Base-by-base conservation (phyloP, 352 stramenopile genomes). In the Poterioochromonas sp. region DNA sequence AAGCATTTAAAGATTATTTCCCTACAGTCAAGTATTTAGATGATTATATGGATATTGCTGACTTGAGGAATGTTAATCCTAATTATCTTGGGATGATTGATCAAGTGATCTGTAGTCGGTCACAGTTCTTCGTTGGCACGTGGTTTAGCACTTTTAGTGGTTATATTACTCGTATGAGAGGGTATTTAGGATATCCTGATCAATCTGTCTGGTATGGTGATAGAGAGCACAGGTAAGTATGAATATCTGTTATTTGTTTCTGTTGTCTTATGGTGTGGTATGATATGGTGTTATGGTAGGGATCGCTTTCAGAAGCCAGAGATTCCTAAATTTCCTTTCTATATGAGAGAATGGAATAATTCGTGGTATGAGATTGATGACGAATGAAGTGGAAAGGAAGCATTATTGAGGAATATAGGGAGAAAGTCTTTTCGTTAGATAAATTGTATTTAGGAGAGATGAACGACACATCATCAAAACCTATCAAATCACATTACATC, bases 81-180 rank as follows among this genome's bases (percentile, higher is more conserved):
- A 92, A 92, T 79, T 90, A 85, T 54, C 86, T 87, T 40, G 88
- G 88, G 20, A 93, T 92, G 89, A 79, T 92, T 12, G 89, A 94
- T 80, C 86, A 90, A 69, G 79, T 92, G 22, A 82, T 94, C 60
- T 84, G 86, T 32, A 87, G 80, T 26, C 83, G 86, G 60, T 87
- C 73, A 1, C 62, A 79, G 47, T 83, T 81, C 51, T 94, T 92
- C 81, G 84, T 82, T 29, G 89, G 89, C 12, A 92, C 86, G 29
- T 92, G 83, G 80, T 86, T 88, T 54, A 88, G 81, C 39, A 94
- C 89, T n/a, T 94, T 94, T 82, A 88, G 86, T 37, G 86, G 85
- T 40, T 94, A 91, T 80, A 93, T 94, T 58, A 86, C 88, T 79
- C 83, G 89, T 32, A 84, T 94, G 71, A 73, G 89, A 39, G 89